A percentile compares a stretch with the other conserved stretches of the same genome.
Conservation (phyloP, 2,329 filamentous ascomycete genomes). For the Emergomyces pasteurianus region DNA sequence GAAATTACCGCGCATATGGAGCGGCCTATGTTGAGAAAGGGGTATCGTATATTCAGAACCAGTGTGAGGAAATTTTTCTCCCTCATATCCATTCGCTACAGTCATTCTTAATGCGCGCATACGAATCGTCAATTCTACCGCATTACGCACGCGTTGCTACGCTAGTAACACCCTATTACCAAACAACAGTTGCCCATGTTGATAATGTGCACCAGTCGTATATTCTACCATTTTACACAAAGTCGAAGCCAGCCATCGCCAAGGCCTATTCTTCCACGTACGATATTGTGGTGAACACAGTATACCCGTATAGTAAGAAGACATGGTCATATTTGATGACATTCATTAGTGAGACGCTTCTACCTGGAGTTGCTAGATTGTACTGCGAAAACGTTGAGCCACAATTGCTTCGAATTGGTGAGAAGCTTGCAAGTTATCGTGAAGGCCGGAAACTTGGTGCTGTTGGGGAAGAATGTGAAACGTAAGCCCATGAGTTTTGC, state of each 20-base stretch:
- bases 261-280: slow-evolving; percentile 57
- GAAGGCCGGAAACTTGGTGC: slow-evolving; percentile 51
- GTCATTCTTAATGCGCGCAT: slow-evolving; percentile 49
- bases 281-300: slow-evolving; percentile 54
- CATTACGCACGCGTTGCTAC: slow-evolving; percentile 53
- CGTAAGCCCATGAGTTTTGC: slow-evolving; percentile 16
- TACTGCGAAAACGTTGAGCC: slow-evolving; percentile 92
- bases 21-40: slow-evolving; percentile 60
- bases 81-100: slow-evolving; percentile 61
- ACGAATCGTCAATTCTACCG: slow-evolving; percentile 59
- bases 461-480: slow-evolving; percentile 44
- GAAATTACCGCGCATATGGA: slow-evolving; percentile 55
- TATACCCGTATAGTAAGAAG: slow-evolving; percentile 60
- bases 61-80: slow-evolving; percentile 69
- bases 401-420: slow-evolving; percentile 81
- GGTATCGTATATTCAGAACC: slow-evolving; percentile 51
- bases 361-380: slow-evolving; percentile 66
- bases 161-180: slow-evolving; percentile 59
- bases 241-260: slow-evolving; percentile 60
- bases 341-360: slow-evolving; percentile 65
- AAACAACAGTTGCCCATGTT: slow-evolving; percentile 49
- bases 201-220: slow-evolving; percentile 59
- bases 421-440: slow-evolving; percentile 59
- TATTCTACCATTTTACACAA: slow-evolving; percentile 62
- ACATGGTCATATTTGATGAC: slow-evolving; percentile 55